These are phyloP conservation scores for Lentinus brumalis DNA, from an alignment of 768 basidiomycete genomes.

Conservation along the genomic window DNA sequence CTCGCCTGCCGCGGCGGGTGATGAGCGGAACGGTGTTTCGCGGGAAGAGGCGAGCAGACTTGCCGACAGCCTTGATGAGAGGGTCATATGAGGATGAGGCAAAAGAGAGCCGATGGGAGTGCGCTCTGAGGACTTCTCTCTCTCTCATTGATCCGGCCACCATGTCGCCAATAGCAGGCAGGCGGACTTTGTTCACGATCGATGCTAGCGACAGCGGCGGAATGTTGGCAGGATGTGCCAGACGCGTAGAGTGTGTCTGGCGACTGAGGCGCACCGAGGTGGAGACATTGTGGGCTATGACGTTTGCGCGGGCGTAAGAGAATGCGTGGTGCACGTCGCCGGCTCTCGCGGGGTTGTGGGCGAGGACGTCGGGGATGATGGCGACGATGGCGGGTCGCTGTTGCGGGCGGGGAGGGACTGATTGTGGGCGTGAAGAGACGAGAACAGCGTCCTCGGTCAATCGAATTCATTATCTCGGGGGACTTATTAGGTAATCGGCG, in stretches of 20 bases:
- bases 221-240: background rate
- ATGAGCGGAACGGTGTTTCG: background rate
- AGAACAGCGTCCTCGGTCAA: background rate
- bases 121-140: slow-evolving; percentile 17
- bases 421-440: too few species aligned
- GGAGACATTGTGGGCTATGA: slow-evolving; percentile 1
- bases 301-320: background rate
- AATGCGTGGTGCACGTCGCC: too few species aligned
- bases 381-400: background rate
- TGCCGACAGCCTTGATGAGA: slow-evolving; percentile 25
- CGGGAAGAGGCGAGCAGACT: slow-evolving; percentile 3
- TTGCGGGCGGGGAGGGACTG: too few species aligned
- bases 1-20: slow-evolving; percentile 19
- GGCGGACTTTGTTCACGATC: background rate
- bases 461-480: background rate
- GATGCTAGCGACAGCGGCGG: background rate
- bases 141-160: slow-evolving; percentile 12
- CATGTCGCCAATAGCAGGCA: slow-evolving; percentile 5
- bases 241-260: background rate
- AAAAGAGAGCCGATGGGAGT: slow-evolving; percentile 21
- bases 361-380: too few species aligned
- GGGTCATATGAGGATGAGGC: slow-evolving; percentile 25
- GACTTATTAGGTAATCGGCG: slow-evolving; percentile 17
- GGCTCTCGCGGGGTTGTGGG: too few species aligned
- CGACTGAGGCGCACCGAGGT: too few species aligned